These are phyloP conservation scores for Leonotis leonurus DNA, from an alignment of 257 asterid genomes.

Conservation along the genomic window DNA sequence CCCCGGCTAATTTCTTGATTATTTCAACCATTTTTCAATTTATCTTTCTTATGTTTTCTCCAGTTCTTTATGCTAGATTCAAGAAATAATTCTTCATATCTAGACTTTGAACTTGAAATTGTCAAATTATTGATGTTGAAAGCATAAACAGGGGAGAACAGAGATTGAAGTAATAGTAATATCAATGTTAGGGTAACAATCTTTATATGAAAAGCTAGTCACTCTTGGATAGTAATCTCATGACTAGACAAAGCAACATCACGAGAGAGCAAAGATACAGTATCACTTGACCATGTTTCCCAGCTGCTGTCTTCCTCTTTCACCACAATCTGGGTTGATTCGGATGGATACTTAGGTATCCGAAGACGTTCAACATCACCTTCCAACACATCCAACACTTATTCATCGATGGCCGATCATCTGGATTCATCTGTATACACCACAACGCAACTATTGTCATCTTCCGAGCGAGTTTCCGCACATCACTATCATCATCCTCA, in stretches of 20 bases:
- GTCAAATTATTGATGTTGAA: no score
- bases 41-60: no score
- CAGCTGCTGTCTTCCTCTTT: neutral
- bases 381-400: slow-evolving; percentile 31
- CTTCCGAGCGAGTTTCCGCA: neutral
- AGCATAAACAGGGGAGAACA: no score
- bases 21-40: no score
- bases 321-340: neutral
- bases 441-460: slow-evolving; percentile 19
- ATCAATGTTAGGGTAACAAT: no score
- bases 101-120: no score
- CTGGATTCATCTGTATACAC: slow-evolving; percentile 18
- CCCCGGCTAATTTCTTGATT: no score
- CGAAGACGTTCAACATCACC: slow-evolving; percentile 11
- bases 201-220: no score
- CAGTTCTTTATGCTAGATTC: no score
- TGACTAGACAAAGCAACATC: neutral
- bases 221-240: neutral
- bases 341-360: neutral
- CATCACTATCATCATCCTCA: neutral
- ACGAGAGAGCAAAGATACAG: neutral
- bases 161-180: no score
- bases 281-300: neutral
- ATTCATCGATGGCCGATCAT: slow-evolving; percentile 32
- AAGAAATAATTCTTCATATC: no score